Conservation (phyloP, 805 yeast genomes). For the Candida schatavii region DNA sequence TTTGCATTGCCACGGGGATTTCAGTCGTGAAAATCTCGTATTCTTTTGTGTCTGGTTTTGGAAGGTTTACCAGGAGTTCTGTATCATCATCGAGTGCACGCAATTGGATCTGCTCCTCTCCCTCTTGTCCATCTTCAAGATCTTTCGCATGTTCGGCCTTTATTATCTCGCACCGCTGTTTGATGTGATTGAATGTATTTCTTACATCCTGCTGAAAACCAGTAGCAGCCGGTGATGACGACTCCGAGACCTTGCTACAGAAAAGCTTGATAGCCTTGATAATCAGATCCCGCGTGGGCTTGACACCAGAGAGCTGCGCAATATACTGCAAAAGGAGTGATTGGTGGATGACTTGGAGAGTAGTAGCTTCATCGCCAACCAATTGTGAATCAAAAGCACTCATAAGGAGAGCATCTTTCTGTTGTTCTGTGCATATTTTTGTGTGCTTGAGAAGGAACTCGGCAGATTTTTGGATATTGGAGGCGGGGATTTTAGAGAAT, state of each 20-base stretch:
- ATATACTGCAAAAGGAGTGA: conserved; percentile 77
- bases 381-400: conserved; percentile 84
- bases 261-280: conserved; percentile 58
- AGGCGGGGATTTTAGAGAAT: conserved; percentile 57
- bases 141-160: conserved; percentile 44
- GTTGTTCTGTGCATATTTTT: conserved; percentile 72
- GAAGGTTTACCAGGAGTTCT: conserved; percentile 67
- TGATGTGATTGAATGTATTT: conserved; percentile 73
- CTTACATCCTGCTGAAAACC: conserved; percentile 75
- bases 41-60: conserved; percentile 52
- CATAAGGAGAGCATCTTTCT: conserved; percentile 91
- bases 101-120: conserved; percentile 80
- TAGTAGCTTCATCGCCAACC: conserved; percentile 49
- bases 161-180: conserved; percentile 68
- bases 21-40: conserved; percentile 53
- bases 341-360: conserved; percentile 73
- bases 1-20: conserved; percentile 61
- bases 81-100: conserved; percentile 84
- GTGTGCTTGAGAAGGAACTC: conserved; percentile 56
- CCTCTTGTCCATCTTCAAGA: conserved; percentile 37
- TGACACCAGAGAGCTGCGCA: conserved; percentile 40
- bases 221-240: conserved; percentile 55
- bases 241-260: conserved; percentile 57
- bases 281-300: conserved; percentile 25
- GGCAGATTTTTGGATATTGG: conserved; percentile 49